Base-by-base conservation (phyloP, 2,329 filamentous ascomycete genomes). In the Exophiala xenobiotica region DNA sequence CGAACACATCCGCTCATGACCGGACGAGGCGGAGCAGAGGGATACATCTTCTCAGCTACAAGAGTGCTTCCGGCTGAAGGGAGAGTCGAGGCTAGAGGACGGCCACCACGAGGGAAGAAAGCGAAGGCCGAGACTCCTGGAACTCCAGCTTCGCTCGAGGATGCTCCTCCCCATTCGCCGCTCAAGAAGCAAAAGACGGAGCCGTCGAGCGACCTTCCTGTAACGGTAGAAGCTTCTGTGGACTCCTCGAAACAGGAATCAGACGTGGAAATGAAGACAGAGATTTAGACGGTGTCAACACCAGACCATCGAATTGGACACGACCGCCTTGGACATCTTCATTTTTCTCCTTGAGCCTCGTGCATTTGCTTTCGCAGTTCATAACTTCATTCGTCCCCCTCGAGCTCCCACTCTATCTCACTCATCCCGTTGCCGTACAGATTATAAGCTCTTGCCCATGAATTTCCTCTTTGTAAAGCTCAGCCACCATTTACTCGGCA, bases 391-490 rank as follows among this genome's bases (percentile, higher is more conserved):
- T 38, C 27, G 19, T 2, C 9, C 14, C 18, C 46, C n/a, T 11
- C 14, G 20, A 12, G 18, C 33, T 43, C 11, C 39, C 11, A 23
- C 22, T 20, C 18, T 39, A 20, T n/a, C 20, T 39, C 22, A 12
- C 12, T 14, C 4, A 23, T 19, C 14, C 7, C 7, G 14, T 22
- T 19, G 6, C 22, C 16, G 11, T 23, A 12, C 16, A 11, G 6
- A 42, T 61, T 78, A 91, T 73, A 93, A 76, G 61, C 82, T 81
- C 83, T 97, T 97, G 70, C 91, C 91, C 93, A 99, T 97, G 69
- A 99, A 99, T 83, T 96, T 96, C 75, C 93, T 86, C 85, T 97
- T 97, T 47, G 88, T 89, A 70, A 96, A 99, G 78, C 93, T 97
- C 70, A 99, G 74, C 93, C 93, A 99, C 89, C 92, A 97, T 83